Base-by-base conservation (phyloP, 176 grass and related monocot genomes). In the Cymbopogon citratus region DNA sequence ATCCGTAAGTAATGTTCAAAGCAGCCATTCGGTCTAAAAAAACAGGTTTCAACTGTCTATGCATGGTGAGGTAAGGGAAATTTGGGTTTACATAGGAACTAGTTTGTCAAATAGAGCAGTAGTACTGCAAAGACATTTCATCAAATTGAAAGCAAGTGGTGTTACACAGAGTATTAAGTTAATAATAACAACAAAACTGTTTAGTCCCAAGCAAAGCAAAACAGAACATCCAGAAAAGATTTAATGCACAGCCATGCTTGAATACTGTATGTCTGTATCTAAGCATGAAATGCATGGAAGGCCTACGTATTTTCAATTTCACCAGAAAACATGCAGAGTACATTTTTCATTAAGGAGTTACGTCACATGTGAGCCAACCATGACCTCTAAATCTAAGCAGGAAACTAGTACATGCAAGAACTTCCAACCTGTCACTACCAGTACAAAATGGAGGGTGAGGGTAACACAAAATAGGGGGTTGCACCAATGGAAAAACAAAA, bases 71-170 rank as follows among this genome's bases (percentile, higher is more conserved):
- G 41, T 43, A 46, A 76, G 40, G 9, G 27, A 18, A 60, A 52
- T 64, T 27, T 18, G 69, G 4, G 41, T 66, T 63, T 51, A 31
- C 3, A 6, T 70, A 66, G 12, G 7, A 67, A 60, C 12, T 70
- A 62, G 8, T 52, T 41, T 24, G 12, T 66, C 14, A 83, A 46
- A 36, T 46, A 51, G 31, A 57, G 21, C 12, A 60, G n/a, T 38
- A 48, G 16, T 45, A 27, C 12, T 31, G 12, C 60, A 24, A 84
- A 33, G 57, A 62, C 16, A 76, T 54, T 52, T 9, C 77, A 63
- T 34, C 41, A 33, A 75, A 76, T 4, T 41, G 6, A 88, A 76
- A 74, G 40, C 19, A 71, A 73, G 31, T 78, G 39, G 48, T 43
- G 19, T 73, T 73, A 11, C 21, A 21, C 3, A 12, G 16, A 52